Evolutionary conservation across 2,329 filamentous ascomycete species (phyloP).

Genomic region (Apiospora koreana): DNA sequence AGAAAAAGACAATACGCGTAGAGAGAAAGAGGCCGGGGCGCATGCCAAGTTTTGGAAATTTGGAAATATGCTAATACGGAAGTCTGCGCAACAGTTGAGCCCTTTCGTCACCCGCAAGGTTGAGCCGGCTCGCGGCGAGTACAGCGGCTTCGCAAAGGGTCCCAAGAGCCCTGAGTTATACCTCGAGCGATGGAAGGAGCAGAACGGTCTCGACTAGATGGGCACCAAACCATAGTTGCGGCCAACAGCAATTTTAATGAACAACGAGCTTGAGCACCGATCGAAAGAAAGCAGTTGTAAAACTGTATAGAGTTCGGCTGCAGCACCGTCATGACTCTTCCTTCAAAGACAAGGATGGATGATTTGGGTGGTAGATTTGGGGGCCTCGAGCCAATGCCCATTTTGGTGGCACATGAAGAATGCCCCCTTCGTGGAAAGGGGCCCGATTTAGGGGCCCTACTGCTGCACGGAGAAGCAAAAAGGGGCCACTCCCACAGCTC

Average conservation of each 20-base stretch:
- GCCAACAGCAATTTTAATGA: background rate
- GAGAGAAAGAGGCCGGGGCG: background rate
- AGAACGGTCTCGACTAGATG: conserved; percentile 62
- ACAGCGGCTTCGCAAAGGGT: conserved; percentile 52
- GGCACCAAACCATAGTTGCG: background rate
- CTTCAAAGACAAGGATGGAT: background rate
- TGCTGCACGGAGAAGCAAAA: background rate
- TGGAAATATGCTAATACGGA: background rate
- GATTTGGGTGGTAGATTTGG: background rate
- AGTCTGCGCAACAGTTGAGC: conserved; percentile 62
- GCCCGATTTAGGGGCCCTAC: background rate
- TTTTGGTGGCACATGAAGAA: background rate
- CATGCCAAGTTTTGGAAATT: background rate
- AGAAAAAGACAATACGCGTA: background rate
- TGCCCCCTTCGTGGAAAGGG: background rate
- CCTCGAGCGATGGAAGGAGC: conserved; percentile 65
- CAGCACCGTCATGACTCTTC: background rate
- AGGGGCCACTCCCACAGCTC: background rate
- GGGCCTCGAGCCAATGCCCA: background rate
- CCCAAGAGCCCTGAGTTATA: conserved; percentile 64
- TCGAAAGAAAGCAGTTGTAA: background rate
- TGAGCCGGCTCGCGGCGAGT: conserved; percentile 52
- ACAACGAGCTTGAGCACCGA: background rate
- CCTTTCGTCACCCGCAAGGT: conserved; percentile 73
- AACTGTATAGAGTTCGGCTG: background rate